phyloP scores from a whole-genome alignment of 176 grass and related monocot genomes.

The Hyparrhenia diplandra region DNA sequence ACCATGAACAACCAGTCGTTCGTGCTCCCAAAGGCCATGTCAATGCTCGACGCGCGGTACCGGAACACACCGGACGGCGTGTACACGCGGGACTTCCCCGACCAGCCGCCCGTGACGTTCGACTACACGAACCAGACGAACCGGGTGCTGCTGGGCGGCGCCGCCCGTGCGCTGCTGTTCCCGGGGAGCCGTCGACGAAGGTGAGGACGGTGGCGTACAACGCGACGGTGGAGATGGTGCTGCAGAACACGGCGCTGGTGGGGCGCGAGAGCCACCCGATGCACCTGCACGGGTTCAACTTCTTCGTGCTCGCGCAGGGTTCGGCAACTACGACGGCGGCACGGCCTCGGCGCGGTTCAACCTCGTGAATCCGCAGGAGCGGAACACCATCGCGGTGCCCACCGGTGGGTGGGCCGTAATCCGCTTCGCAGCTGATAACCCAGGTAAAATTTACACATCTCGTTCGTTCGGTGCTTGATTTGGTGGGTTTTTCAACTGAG shows the following conservation, averaged over 20 bases:
- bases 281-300: slow-evolving; percentile 63
- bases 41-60: slow-evolving; percentile 45
- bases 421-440: slow-evolving; percentile 61
- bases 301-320: slow-evolving; percentile 62
- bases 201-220: slow-evolving; percentile 44
- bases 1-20: slow-evolving; percentile 83
- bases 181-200: slow-evolving; percentile 36
- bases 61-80: background rate
- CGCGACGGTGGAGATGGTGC: slow-evolving; percentile 61
- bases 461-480: too few relatives aligned
- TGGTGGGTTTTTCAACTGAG: background rate
- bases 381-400: slow-evolving; percentile 65
- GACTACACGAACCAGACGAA: slow-evolving; percentile 44
- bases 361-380: slow-evolving; percentile 54
- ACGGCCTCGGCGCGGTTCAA: slow-evolving; percentile 24
- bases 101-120: slow-evolving; percentile 36
- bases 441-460: background rate
- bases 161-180: background rate
- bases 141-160: background rate
- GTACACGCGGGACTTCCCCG: slow-evolving; percentile 63
- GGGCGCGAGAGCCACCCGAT: slow-evolving; percentile 68
- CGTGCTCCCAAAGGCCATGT: slow-evolving; percentile 28
- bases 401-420: slow-evolving; percentile 62
- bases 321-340: slow-evolving; percentile 46
- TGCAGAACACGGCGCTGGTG: slow-evolving; percentile 64